These are phyloP conservation scores for Chalara sp. DNA, from an alignment of 2,329 filamentous ascomycete genomes.

Conservation along the genomic window DNA sequence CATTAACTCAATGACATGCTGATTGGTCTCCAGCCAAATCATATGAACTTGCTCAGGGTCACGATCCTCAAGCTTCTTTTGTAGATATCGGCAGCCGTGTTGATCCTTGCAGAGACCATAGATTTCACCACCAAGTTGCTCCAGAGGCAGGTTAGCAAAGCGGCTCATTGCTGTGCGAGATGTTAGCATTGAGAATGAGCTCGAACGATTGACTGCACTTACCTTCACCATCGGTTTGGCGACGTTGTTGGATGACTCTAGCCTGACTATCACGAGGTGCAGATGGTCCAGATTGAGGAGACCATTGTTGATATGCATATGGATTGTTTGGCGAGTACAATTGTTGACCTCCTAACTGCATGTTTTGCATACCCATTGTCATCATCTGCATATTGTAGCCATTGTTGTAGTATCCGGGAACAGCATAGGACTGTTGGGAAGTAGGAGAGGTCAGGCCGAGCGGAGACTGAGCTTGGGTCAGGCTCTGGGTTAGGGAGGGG, in stretches of 20 bases:
- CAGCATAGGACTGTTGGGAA: constrained; percentile 22
- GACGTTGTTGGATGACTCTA: constrained; percentile 68
- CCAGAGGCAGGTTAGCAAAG: constrained; percentile 76
- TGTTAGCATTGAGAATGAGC: constrained; percentile 9
- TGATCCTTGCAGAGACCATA: constrained; percentile 95
- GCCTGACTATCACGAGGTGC: constrained; percentile 66
- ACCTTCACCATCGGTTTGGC: constrained; percentile 68
- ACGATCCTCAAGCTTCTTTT: constrained; percentile 94
- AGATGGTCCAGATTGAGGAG: constrained; percentile 30
- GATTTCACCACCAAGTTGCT: constrained; percentile 75
- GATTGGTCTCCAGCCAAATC: constrained; percentile 90
- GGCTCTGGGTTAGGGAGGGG: constrained; percentile 42
- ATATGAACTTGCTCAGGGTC: constrained; percentile 77
- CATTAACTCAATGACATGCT: constrained; percentile 96
- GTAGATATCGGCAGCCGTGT: constrained; percentile 91
- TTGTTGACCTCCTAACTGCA: constrained; percentile 41
- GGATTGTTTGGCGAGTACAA: constrained; percentile 49
- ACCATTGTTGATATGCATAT: constrained; percentile 35
- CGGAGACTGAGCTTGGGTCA: constrained; percentile 22
- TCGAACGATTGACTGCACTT: constrained; percentile 20
- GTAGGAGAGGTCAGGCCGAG: constrained; percentile 21
- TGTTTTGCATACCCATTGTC: constrained; percentile 60
- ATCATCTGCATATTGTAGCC: constrained; percentile 48
- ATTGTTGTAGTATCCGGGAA: constrained; percentile 6
- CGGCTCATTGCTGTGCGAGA: constrained; percentile 56